Evolutionary conservation across 352 stramenopile species (phyloP).

Genomic region (Aphanomyces astaci): DNA sequence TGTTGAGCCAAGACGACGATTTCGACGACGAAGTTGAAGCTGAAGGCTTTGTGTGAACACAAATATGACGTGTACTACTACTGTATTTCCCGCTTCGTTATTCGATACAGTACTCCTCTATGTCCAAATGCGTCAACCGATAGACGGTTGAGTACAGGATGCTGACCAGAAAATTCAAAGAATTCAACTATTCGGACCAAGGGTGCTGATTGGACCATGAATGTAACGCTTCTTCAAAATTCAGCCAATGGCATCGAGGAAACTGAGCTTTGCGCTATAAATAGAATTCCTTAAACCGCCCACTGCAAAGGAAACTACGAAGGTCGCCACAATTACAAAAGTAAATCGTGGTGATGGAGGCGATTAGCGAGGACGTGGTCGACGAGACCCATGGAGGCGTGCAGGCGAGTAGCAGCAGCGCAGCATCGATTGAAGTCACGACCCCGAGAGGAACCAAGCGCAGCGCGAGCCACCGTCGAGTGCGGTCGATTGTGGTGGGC

Average conservation of each 20-base stretch:
- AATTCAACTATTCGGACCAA: background rate
- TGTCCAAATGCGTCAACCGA: no score
- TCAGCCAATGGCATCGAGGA: background rate
- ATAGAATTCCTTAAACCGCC: no score
- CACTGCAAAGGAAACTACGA: no score
- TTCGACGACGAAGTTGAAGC: constrained; percentile 16
- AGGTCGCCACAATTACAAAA: background rate
- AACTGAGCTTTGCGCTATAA: background rate
- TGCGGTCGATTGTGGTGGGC: constrained; percentile 1
- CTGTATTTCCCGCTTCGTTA: background rate
- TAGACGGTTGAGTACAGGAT: no score
- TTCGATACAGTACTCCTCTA: no score
- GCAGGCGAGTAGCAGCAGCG: background rate
- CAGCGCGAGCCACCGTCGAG: background rate
- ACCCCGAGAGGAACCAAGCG: background rate
- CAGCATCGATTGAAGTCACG: background rate
- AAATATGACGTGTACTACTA: background rate
- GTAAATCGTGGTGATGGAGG: background rate
- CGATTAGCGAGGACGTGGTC: background rate
- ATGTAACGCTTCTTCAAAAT: background rate
- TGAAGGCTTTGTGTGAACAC: constrained; percentile 21
- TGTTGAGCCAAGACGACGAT: background rate
- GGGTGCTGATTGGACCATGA: background rate
- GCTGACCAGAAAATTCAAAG: background rate
- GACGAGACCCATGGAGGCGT: background rate